Evolutionary conservation across 1,139 yeast genomes (phyloP), one percentile per base, ranked within the genome.

Genomic region (Wickerhamiella pararugosa): DNA sequence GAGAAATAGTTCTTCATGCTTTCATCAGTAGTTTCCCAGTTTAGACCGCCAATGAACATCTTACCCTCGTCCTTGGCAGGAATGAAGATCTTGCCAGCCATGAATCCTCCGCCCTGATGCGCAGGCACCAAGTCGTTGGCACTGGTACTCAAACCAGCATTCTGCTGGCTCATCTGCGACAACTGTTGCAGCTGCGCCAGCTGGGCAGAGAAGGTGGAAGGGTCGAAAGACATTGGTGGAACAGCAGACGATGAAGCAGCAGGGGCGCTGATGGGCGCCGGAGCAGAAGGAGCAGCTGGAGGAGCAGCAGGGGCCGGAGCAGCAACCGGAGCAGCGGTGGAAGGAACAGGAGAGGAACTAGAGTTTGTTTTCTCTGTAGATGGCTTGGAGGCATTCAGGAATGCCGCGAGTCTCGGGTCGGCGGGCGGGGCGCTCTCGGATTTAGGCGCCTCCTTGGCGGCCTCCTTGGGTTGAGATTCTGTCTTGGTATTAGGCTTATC

Each of bases 41-140:
- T 92, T 53, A 90, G 75, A 42, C 99, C 99, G 51, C 99, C 99
- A 60, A 90, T 77, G 59, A 90, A 90, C 96, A 92, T 86, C 59
- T 90, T 90, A 45, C 96, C 94, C 73, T 58, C 79, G 43, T 59
- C 64, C 47, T 63, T 62, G 33, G 66, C 65, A 15, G 66, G 66
- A 36, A 59, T 58, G 47, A 51, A 61, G 52, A 59, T 62, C 57
- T 58, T 65, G 51, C 60, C 69, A 45, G 62, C 54, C 32, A 48
- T 46, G 43, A 46, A 51, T 25, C 54, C 54, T 11, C 47, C 51
- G 7, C 47, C 44, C 38, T 49, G 53, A 27, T 49, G 50, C 3
- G 45, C 43, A 6, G 44, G 39, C 11, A 33, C 30, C 25, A 37
- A 35, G 34, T 39, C 46, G 30, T 47, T 46, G 53, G 62, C 53